Percentiles rank a stretch among this genome's conserved stretches.
Evolutionary conservation across 345 rosid species (phyloP).

Genomic region (Eucalyptus decipiens): DNA sequence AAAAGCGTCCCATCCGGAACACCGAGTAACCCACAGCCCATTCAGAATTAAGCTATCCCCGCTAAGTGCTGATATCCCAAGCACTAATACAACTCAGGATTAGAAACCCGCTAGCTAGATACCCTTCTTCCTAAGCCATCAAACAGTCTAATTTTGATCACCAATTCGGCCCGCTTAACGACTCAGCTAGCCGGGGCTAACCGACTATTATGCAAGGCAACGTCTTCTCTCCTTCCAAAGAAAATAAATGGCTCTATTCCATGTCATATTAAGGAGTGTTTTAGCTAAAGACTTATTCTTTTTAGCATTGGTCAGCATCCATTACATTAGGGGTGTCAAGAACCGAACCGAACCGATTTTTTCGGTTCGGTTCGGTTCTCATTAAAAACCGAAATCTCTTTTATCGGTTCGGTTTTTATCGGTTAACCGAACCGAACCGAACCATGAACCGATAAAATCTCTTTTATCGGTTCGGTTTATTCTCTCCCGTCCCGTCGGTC

Average conservation of each 20-base stretch:
- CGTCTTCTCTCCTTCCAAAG: not conserved
- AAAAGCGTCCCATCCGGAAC: not conserved
- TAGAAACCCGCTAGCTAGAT: not conserved
- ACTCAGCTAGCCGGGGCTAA: not conserved
- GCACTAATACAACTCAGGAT: not conserved
- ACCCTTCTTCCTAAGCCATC: not conserved
- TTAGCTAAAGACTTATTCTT: not conserved
- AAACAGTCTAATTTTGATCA: not conserved
- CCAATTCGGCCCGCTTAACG: not conserved
- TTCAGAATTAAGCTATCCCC: not conserved
- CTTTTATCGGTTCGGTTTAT: too few species aligned
- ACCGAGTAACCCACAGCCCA: not conserved
- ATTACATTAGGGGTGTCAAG: too few species aligned
- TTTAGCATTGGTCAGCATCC: not conserved
- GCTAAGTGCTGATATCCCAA: not conserved
- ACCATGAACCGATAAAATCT: too few species aligned
- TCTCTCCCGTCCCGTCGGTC: too few species aligned
- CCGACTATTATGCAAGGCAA: not conserved
- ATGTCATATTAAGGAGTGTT: not conserved
- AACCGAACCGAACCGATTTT: too few species aligned
- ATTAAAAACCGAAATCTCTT: too few species aligned
- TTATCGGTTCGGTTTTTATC: too few species aligned
- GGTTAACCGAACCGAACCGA: too few species aligned
- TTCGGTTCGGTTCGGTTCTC: too few species aligned
- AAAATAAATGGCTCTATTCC: not conserved